These are phyloP conservation scores for Trichomonas tenax DNA, from an alignment of 208 protist genomes.

Conservation along the genomic window DNA sequence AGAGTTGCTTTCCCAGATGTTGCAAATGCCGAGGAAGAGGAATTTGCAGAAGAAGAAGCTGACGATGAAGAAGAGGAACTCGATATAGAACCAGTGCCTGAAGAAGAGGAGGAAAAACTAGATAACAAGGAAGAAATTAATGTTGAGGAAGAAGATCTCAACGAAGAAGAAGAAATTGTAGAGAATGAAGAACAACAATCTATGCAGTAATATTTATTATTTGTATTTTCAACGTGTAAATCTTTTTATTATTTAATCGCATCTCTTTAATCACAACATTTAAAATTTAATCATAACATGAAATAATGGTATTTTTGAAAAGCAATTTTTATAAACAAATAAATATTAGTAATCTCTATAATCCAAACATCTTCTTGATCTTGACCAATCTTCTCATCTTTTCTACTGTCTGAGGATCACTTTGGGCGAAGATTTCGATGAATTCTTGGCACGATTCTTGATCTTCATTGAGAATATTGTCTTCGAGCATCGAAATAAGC, in stretches of 20 bases:
- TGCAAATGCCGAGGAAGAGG: background rate
- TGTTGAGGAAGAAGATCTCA: too few species aligned
- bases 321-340: background rate
- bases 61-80: background rate
- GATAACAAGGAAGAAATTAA: too few species aligned
- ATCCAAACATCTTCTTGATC: background rate
- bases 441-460: background rate
- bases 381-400: background rate
- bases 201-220: too few species aligned
- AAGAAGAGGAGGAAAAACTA: too few species aligned
- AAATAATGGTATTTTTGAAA: too few species aligned
- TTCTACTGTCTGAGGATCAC: background rate
- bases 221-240: too few species aligned
- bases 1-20: background rate
- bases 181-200: too few species aligned
- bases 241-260: too few species aligned
- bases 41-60: background rate
- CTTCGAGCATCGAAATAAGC: background rate
- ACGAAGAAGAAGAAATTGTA: too few species aligned
- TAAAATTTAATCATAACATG: too few species aligned
- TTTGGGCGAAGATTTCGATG: background rate
- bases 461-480: background rate
- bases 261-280: too few species aligned
- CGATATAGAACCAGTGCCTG: too few species aligned
- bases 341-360: background rate